A percentile compares a stretch with the other conserved stretches of the same genome.
phyloP scores from a whole-genome alignment of 306 rosid genomes.

The Senna tora region DNA sequence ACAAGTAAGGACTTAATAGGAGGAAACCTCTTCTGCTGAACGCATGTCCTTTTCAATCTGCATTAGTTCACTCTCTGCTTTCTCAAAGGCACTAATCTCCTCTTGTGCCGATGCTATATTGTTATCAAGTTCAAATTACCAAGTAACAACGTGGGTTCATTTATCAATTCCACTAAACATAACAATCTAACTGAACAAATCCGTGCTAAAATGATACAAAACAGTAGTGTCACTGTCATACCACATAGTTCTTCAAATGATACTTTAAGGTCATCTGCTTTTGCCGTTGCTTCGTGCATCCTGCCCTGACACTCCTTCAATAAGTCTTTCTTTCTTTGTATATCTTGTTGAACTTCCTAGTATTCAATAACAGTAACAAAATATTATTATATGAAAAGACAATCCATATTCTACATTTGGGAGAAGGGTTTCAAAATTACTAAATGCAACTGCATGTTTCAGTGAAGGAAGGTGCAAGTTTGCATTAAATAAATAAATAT shows the following conservation, averaged over 20 bases:
- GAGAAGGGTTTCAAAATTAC: slow-evolving; percentile 14
- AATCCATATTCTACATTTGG: slow-evolving; percentile 4
- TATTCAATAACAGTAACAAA: slow-evolving; percentile 36
- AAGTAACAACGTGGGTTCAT: slow-evolving; percentile 18
- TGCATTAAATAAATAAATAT: neutral
- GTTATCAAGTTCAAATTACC: slow-evolving; percentile 34
- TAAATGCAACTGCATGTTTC: slow-evolving; percentile 1
- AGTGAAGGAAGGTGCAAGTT: slow-evolving; percentile 10
- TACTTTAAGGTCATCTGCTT: slow-evolving; percentile 57
- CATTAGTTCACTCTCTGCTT: slow-evolving; percentile 66
- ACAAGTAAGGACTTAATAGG: neutral
- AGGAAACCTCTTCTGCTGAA: slow-evolving; percentile 59
- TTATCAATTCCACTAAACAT: slow-evolving; percentile 31
- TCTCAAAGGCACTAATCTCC: slow-evolving; percentile 66
- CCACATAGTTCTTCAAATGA: slow-evolving; percentile 74
- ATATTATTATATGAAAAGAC: slow-evolving; percentile 4
- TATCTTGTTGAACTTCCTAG: slow-evolving; percentile 59
- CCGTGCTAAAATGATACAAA: slow-evolving; percentile 29
- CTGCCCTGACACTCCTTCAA: slow-evolving; percentile 51
- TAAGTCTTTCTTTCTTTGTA: slow-evolving; percentile 43
- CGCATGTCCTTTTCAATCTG: slow-evolving; percentile 57
- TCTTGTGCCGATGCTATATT: slow-evolving; percentile 65
- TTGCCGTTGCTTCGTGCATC: slow-evolving; percentile 57
- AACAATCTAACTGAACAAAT: slow-evolving; percentile 17
- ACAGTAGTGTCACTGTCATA: slow-evolving; percentile 45